Base-by-base conservation (phyloP, 108 stramenopile genomes). In the Skeletonema potamos region DNA sequence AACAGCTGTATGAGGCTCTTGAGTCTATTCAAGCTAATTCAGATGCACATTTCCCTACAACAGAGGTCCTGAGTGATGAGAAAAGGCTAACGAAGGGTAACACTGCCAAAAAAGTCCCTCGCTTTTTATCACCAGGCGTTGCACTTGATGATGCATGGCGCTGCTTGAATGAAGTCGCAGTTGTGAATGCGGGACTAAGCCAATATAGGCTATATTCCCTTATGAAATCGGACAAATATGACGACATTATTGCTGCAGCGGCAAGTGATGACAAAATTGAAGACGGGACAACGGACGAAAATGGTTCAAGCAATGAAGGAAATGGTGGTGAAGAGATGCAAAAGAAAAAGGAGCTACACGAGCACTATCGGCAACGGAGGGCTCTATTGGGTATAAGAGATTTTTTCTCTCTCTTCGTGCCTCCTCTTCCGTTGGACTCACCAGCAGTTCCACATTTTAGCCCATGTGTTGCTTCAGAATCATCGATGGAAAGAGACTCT, bases 81-180 rank as follows among this genome's bases (percentile, higher is more conserved):
- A 58, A 36, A 18, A 51, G 41, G 36, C 41, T 44, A 29, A 64
- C 60, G 57, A 41, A 15, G 57, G 62, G n/a, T 48, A 55, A 27
- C 39, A 69, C 29, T 3, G 58, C 13, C 54, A 68, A 4, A 66
- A 68, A 0, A 69, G 37, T 30, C 22, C 76, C 33, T 9, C 30
- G 24, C 55, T 57, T 65, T 37, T 26, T 17, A 3, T 73, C 62
- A 41, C 22, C 60, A 0, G 86, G 87, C 15, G 76, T 89, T 2
- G 85, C 89, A 22, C 85, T 89, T 64, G 89, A 93, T 68, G 89
- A 93, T 85, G 83, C 76, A 12, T 87, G 87, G 81, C 75, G 89
- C n/a, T 88, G 87, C 44, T 70, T 93, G 46, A 62, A 62, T 22
- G 76, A 72, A 17, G 58, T 77, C 6, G 28, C 76, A 43, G 29